Evolutionary conservation across 1,284 basidiomycete genomes (phyloP).

Genomic region (Fistulinella cinereoalba): DNA sequence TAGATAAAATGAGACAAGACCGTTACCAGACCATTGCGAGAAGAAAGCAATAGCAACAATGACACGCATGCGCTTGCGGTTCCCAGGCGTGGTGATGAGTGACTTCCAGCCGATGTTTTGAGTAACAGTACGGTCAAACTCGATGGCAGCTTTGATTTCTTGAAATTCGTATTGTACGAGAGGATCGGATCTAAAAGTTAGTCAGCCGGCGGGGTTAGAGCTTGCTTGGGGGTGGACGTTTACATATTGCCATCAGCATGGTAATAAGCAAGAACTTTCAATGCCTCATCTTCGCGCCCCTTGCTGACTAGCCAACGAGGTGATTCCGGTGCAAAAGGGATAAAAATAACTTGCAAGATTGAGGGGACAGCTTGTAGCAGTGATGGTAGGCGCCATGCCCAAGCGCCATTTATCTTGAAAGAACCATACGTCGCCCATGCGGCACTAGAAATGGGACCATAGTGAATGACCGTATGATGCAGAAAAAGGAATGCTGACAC

Average conservation of each 20-base stretch:
- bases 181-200: constrained; percentile 59
- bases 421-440: constrained; percentile 79
- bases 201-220: constrained; percentile 35
- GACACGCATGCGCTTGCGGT: constrained; percentile 58
- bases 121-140: constrained; percentile 21
- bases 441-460: constrained; percentile 40
- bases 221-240: constrained; percentile 14
- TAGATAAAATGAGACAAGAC: constrained; percentile 57
- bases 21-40: constrained; percentile 54
- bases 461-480: neutral
- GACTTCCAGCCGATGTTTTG: neutral
- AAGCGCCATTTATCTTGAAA: constrained; percentile 59
- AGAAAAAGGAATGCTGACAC: constrained; percentile 41
- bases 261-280: constrained; percentile 65
- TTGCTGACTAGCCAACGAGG: constrained; percentile 70
- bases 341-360: constrained; percentile 57
- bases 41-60: constrained; percentile 67
- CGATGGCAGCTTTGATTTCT: constrained; percentile 70
- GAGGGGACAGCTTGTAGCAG: constrained; percentile 64
- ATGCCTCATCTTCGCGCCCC: constrained; percentile 59
- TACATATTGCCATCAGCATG: constrained; percentile 65
- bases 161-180: constrained; percentile 69
- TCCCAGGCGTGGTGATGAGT: constrained; percentile 29
- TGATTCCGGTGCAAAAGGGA: constrained; percentile 67
- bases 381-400: constrained; percentile 78